Conservation (phyloP, 2,329 filamentous ascomycete genomes). For the Magnaporthiopsis rhizophila region DNA sequence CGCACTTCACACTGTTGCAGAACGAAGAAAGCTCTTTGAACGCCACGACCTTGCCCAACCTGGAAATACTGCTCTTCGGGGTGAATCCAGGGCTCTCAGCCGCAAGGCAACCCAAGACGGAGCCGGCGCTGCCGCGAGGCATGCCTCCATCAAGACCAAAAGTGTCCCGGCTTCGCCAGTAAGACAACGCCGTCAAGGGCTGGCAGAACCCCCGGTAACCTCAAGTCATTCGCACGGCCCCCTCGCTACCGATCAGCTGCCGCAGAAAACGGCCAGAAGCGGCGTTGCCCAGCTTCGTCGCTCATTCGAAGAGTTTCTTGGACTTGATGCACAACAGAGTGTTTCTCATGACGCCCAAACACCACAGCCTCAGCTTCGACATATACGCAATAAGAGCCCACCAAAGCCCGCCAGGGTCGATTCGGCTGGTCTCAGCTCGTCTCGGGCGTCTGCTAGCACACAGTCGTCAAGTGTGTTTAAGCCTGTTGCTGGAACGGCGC, state of each 20-base stretch:
- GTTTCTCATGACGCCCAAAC: background rate
- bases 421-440: too few relatives aligned
- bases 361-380: background rate
- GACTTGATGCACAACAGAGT: background rate
- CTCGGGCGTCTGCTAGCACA: too few relatives aligned
- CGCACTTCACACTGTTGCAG: background rate
- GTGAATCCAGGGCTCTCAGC: background rate
- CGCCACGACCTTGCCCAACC: background rate
- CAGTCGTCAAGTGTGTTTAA: background rate
- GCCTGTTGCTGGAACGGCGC: background rate
- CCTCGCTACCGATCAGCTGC: too few relatives aligned
- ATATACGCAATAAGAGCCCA: too few relatives aligned
- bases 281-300: slow-evolving; percentile 1
- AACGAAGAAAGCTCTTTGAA: slow-evolving; percentile 8
- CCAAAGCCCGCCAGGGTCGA: background rate
- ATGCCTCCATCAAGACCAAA: background rate
- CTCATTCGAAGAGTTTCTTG: background rate
- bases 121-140: too few relatives aligned
- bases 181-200: background rate
- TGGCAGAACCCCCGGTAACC: background rate
- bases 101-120: background rate
- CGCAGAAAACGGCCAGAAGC: too few relatives aligned
- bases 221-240: background rate
- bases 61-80: too few relatives aligned
- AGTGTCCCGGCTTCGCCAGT: background rate